Conservation (phyloP, 768 basidiomycete species). For the Tulasnella sp. region DNA sequence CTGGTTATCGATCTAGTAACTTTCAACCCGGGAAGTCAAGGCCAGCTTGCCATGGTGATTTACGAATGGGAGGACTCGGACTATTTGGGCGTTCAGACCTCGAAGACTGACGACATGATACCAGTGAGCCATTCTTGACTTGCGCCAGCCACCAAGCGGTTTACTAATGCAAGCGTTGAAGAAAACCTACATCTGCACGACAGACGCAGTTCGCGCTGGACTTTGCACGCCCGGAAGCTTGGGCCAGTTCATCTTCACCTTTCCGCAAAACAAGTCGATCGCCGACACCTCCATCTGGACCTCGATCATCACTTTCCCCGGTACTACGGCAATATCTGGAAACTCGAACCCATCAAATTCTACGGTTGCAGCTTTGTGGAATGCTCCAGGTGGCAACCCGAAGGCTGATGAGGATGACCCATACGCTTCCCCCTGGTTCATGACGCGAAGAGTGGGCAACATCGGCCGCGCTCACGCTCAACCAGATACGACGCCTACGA, state of each 20-base stretch:
- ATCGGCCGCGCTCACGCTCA: constrained; percentile 1
- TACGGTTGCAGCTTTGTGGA: constrained; percentile 51
- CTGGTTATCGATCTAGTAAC: constrained; percentile 51
- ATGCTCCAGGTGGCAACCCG: constrained; percentile 64
- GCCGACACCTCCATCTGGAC: constrained; percentile 89
- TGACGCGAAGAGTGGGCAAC: not conserved
- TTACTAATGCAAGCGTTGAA: constrained; percentile 43
- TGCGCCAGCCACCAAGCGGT: not conserved
- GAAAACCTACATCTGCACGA: constrained; percentile 95
- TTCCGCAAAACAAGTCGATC: constrained; percentile 62
- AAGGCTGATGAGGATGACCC: constrained; percentile 50
- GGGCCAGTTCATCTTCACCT: constrained; percentile 87
- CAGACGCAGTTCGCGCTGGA: constrained; percentile 69
- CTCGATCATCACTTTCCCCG: constrained; percentile 65
- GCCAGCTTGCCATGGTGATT: constrained; percentile 90
- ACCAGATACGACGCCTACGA: constrained; percentile 26
- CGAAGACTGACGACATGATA: constrained; percentile 55
- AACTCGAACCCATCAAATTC: constrained; percentile 29
- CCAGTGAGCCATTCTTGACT: constrained; percentile 56
- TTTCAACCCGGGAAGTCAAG: constrained; percentile 76
- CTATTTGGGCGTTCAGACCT: constrained; percentile 77
- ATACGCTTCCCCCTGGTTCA: constrained; percentile 54
- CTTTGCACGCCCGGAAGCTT: constrained; percentile 71
- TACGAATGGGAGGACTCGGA: constrained; percentile 93
- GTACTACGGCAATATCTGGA: constrained; percentile 39